Base-by-base conservation (phyloP, 305 asterid genomes). In the Rubia tinctorum region DNA sequence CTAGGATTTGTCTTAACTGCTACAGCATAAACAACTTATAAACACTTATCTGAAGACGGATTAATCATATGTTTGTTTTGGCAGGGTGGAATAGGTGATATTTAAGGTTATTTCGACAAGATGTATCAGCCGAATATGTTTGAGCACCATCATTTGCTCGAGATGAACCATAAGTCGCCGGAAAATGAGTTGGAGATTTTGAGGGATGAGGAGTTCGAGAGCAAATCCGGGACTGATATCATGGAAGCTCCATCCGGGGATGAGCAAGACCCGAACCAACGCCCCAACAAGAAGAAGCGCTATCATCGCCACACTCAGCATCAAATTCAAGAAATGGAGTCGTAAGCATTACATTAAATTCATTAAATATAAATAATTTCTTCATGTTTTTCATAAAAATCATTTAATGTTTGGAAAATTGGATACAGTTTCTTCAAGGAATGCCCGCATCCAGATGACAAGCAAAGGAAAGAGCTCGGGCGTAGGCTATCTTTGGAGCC, bases 221-320 rank as follows among this genome's bases (percentile, higher is more conserved):
- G 88, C 72, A 91, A 88, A 79, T 93, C 96, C 0, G 96, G 94
- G 6, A 87, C 96, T 15, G 90, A 93, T 74, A 85, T 88, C 2
- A 87, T 88, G 94, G 97, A 89, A 77, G 88, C 91, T 11, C 88
- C 92, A 0, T 88, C 96, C 0, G 97, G 96, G 0, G 97, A 93
- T 0, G 97, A 93, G 62, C 92, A 86, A 76, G 98, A 93, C 77
- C 96, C 98, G 5, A 91, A 86, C 72, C 89, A 86, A 66, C 96
- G 95, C 3, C 91, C 97, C n/a, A 94, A 89, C 30, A 94, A 89
- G 79, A 94, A 89, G 91, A 94, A 94, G 80, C 90, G 91, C 0
- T 94, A 94, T 15, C 98, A 94, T 73, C 98, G 98, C 78, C 98
- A 94, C 73, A 91, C 98, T 0, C 98, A 91, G 78, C 95, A 87